phyloP scores from a whole-genome alignment of 2,329 filamentous ascomycete genomes.

The Coniochaeta hoffmannii region DNA sequence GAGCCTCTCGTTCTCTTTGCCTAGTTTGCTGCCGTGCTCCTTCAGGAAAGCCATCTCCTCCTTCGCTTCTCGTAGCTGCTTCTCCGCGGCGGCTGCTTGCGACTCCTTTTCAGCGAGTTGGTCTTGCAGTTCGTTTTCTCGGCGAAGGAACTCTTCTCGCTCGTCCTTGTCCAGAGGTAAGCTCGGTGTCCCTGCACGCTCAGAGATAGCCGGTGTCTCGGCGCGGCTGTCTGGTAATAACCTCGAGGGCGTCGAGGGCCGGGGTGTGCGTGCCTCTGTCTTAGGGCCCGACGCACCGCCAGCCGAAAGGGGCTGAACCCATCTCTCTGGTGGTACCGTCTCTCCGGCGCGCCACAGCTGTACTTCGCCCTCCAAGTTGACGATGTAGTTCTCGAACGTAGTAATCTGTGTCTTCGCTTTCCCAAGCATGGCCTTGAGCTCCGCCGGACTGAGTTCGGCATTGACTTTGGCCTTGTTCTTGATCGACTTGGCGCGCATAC shows the following conservation, averaged over 20 bases:
- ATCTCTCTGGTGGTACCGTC: conserved; percentile 78
- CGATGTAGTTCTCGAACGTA: conserved; percentile 81
- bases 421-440: conserved; percentile 87
- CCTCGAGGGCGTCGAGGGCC: conserved; percentile 47
- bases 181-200: conserved; percentile 80
- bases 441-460: conserved; percentile 88
- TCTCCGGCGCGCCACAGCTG: conserved; percentile 84
- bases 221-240: conserved; percentile 50
- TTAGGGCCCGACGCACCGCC: conserved; percentile 41
- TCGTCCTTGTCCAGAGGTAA: conserved; percentile 91
- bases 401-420: conserved; percentile 87
- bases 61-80: conserved; percentile 71
- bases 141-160: conserved; percentile 86
- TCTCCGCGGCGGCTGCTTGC: conserved; percentile 69
- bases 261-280: conserved; percentile 34
- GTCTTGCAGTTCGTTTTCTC: conserved; percentile 96
- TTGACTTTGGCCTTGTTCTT: conserved; percentile 99
- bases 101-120: conserved; percentile 91
- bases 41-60: conserved; percentile 82
- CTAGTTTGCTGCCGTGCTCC: conserved; percentile 74
- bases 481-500: conserved; percentile 94
- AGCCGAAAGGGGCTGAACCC: conserved; percentile 60
- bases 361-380: conserved; percentile 76
- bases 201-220: conserved; percentile 61
- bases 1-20: conserved; percentile 85